phyloP scores from a whole-genome alignment of 2,329 filamentous ascomycete species.

The Neonectria hederae region DNA sequence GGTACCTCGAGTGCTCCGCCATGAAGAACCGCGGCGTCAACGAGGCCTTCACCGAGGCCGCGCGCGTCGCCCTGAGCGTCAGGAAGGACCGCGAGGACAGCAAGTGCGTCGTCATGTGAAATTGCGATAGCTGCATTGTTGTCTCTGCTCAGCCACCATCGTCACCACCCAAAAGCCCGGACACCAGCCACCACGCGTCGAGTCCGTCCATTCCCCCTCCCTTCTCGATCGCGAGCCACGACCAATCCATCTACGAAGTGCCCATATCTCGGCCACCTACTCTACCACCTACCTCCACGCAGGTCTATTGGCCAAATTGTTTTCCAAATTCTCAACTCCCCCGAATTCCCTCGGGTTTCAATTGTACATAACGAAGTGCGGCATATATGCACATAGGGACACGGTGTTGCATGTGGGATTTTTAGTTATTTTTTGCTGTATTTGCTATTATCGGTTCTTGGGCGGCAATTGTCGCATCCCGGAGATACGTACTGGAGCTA shows the following conservation, averaged over 20 bases:
- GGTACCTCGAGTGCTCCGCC: constrained; percentile 97
- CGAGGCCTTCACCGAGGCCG: constrained; percentile 97
- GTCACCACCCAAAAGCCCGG: neutral
- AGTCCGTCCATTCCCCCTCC: neutral
- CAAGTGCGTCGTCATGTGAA: constrained; percentile 70
- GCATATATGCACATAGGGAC: constrained; percentile 42
- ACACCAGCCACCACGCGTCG: constrained; percentile 26
- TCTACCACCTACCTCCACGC: constrained; percentile 11
- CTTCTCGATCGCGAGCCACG: constrained; percentile 11
- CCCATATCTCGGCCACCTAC: constrained; percentile 8
- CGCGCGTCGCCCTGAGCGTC: constrained; percentile 85
- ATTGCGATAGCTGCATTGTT: neutral
- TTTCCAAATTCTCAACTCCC: constrained; percentile 9
- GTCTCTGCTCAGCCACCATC: constrained; percentile 15
- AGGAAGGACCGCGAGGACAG: constrained; percentile 71
- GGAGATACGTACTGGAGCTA: constrained; percentile 18
- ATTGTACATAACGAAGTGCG: constrained; percentile 43
- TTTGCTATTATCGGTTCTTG: constrained; percentile 21
- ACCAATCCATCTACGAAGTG: constrained; percentile 12
- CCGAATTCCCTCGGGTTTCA: constrained; percentile 22
- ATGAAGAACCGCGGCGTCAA: constrained; percentile 99
- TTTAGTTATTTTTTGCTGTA: constrained; percentile 23
- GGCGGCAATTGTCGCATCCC: constrained; percentile 22
- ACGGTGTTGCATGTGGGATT: constrained; percentile 36
- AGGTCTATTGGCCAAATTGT: constrained; percentile 21